Evolutionary conservation across 2,329 filamentous ascomycete species (phyloP).

Genomic region (Sclerotinia glacialis): DNA sequence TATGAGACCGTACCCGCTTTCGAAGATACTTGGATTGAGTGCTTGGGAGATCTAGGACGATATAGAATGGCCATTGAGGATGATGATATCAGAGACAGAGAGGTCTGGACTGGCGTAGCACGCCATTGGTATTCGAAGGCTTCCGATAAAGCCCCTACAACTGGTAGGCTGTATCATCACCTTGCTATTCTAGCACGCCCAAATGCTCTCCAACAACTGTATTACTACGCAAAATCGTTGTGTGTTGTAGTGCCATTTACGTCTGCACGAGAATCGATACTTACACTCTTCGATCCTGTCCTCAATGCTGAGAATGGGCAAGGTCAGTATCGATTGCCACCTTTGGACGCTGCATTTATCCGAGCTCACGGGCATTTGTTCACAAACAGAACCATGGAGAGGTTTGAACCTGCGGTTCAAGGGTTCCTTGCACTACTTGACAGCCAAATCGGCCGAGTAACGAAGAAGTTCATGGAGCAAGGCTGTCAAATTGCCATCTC

Average conservation of each 20-base stretch:
- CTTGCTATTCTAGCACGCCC: conserved; percentile 74
- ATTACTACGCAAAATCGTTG: conserved; percentile 68
- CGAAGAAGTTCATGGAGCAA: conserved; percentile 46
- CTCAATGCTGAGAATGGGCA: conserved; percentile 42
- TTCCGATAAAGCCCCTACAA: conserved; percentile 70
- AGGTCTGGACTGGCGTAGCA: conserved; percentile 78
- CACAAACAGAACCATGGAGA: conserved; percentile 47
- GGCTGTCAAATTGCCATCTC: conserved; percentile 57
- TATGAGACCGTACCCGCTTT: conserved; percentile 83
- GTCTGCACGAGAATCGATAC: conserved; percentile 66
- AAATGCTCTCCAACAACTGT: conserved; percentile 67
- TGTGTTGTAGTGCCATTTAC: conserved; percentile 57
- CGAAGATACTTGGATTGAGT: conserved; percentile 83
- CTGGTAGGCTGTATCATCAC: conserved; percentile 83
- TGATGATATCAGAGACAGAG: conserved; percentile 65
- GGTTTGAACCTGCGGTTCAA: conserved; percentile 45
- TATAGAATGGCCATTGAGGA: conserved; percentile 92
- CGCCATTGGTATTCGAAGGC: conserved; percentile 68
- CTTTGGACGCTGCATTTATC: conserved; percentile 60
- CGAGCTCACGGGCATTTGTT: conserved; percentile 65
- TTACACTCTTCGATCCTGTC: conserved; percentile 65
- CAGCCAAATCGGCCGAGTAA: conserved; percentile 53
- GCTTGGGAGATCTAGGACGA: conserved; percentile 78
- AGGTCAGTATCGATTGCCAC: conserved; percentile 41
- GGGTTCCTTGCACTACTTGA: conserved; percentile 56